Base-by-base conservation (phyloP, 257 asterid species). In the Forsythia viridissima region DNA sequence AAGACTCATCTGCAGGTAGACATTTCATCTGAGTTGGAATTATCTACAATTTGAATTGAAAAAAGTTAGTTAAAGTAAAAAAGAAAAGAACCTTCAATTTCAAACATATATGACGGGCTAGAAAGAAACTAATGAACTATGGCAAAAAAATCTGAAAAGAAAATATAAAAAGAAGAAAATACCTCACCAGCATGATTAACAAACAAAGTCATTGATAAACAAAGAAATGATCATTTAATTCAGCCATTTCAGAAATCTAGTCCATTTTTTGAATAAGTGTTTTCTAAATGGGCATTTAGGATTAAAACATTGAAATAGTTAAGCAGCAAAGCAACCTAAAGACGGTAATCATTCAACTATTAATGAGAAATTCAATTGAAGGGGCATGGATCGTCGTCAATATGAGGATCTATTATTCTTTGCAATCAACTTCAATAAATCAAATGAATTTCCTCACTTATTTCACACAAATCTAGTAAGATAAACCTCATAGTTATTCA, bases 11-110 rank as follows among this genome's bases (percentile, higher is more conserved):
- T 84, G 81, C 87, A 74, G 90, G 88, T 66, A 88, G 48, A 42
- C 87, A 80, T 77, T 88, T 88, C 92, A 88, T 88, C 83, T 88
- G 90, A 20, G 92, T 86, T 24, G 92, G 90, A 81, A 86, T 86
- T 38, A 86, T 79, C 92, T 88, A 77, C 81, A 75, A 12, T 76
- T 67, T 20, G 63, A 77, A 77, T 20, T 24, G 16, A 74, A 66
- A 72, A 74, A 34, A 63, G 77, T n/a, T 76, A 75, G 44, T 11
- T 24, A 55, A 73, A n/a, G n/a, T 44, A 5, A 24, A 4, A 67
- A 57, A 20, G 46, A 59, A 13, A 20, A 36, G 63, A 57, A 13
- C 82, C 77, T 68, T 74, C 77, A 82, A 67, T 7, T 61, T 71
- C 34, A 38, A 74, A 69, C 77, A 63, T 15, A 51, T 34, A 69